phyloP scores from a whole-genome alignment of 116 monocot genomes.

The Zostera marina region DNA sequence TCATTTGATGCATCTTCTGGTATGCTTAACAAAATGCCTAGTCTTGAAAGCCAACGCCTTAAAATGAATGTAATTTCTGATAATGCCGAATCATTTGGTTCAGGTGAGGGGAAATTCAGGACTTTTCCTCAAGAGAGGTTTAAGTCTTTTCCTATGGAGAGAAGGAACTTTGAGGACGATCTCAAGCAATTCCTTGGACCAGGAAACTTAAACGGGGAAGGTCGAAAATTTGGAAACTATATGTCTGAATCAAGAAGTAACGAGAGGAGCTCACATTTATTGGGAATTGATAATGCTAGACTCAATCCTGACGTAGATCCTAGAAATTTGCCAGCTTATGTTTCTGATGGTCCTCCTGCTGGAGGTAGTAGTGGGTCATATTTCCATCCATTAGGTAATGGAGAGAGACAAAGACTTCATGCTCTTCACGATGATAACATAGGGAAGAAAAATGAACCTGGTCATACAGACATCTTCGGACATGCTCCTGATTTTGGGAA shows the following conservation, averaged over 20 bases:
- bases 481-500: constrained; percentile 32
- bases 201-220: constrained; percentile 35
- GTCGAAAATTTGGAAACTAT: constrained; percentile 32
- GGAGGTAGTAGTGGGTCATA: constrained; percentile 11
- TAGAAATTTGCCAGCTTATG: constrained; percentile 17
- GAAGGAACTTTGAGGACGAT: constrained; percentile 53
- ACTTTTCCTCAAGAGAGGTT: constrained; percentile 29
- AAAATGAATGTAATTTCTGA: constrained; percentile 25
- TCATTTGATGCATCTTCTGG: constrained; percentile 15
- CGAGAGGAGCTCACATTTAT: constrained; percentile 16
- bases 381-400: constrained; percentile 12
- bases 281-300: constrained; percentile 6
- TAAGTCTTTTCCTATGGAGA: constrained; percentile 14
- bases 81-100: constrained; percentile 18
- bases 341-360: constrained; percentile 16
- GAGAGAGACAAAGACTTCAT: constrained; percentile 18
- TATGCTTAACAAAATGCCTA: constrained; percentile 15
- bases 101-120: constrained; percentile 32
- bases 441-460: constrained; percentile 22
- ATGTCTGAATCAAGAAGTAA: constrained; percentile 17
- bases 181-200: constrained; percentile 52
- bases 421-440: constrained; percentile 22
- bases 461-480: constrained; percentile 14
- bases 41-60: constrained; percentile 19
- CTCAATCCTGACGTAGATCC: constrained; percentile 9